Evolutionary conservation across 768 basidiomycete species (phyloP).

Genomic region (Leccinellum luteum): DNA sequence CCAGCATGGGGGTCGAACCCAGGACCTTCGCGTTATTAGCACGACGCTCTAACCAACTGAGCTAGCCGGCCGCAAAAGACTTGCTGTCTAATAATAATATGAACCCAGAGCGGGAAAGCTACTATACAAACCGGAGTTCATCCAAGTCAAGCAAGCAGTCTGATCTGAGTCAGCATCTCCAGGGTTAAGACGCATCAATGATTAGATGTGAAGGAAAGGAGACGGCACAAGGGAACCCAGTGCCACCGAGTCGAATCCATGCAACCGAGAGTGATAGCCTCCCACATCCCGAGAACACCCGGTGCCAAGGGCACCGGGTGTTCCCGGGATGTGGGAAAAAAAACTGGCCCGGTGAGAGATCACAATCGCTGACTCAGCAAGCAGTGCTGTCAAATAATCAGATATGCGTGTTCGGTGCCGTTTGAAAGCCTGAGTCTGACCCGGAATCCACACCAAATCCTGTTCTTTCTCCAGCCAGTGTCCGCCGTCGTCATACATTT

Average conservation of each 20-base stretch:
- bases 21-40: slow-evolving; percentile 49
- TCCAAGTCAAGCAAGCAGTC: no score
- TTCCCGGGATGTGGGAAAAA: no score
- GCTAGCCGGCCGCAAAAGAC: slow-evolving; percentile 22
- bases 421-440: neutral
- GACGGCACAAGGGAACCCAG: no score
- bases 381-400: neutral
- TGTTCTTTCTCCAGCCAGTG: neutral
- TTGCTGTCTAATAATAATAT: neutral
- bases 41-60: slow-evolving; percentile 36
- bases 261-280: neutral
- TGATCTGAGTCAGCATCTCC: no score
- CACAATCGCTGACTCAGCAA: neutral
- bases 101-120: neutral
- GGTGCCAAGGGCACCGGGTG: no score
- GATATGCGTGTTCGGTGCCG: neutral
- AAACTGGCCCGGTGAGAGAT: neutral
- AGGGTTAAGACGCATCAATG: no score
- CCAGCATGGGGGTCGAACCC: slow-evolving; percentile 80
- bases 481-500: neutral
- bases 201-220: no score
- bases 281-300: neutral
- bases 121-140: no score
- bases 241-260: no score
- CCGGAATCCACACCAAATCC: neutral